A percentile compares a stretch with the other conserved stretches of the same genome.
Conservation (phyloP, 2,329 filamentous ascomycete species). For the Penicillium rolfsii region DNA sequence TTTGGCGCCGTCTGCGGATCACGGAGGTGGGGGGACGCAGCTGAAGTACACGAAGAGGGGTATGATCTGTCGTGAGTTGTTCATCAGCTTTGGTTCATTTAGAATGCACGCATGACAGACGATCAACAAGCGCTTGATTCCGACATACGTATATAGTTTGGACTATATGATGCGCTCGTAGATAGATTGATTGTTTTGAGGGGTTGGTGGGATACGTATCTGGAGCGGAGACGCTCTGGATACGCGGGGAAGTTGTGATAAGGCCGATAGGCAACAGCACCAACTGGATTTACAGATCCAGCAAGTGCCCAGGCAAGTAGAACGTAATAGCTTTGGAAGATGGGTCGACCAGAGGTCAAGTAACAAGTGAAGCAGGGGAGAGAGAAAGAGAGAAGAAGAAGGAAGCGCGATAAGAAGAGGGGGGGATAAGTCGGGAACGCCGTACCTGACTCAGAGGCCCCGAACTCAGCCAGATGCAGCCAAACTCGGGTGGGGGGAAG, state of each 20-base stretch:
- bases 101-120: background rate
- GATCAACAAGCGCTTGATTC: background rate
- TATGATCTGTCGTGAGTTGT: conserved; percentile 8
- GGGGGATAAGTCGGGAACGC: conserved; percentile 13
- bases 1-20: conserved; percentile 1
- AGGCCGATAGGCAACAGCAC: conserved; percentile 30
- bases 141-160: conserved; percentile 12
- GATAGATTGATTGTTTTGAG: conserved; percentile 1
- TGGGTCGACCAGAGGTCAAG: conserved; percentile 1
- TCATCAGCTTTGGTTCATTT: conserved; percentile 6
- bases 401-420: conserved; percentile 25
- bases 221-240: conserved; percentile 33
- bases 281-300: conserved; percentile 23
- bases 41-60: conserved; percentile 17
- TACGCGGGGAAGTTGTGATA: conserved; percentile 36
- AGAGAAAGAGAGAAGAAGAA: conserved; percentile 17
- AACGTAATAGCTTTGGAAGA: conserved; percentile 1
- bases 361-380: conserved; percentile 3
- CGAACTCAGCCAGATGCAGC: conserved; percentile 4
- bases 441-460: conserved; percentile 29
- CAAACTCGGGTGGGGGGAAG: conserved; percentile 5
- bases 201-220: conserved; percentile 24
- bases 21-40: conserved; percentile 4
- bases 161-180: background rate
- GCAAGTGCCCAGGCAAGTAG: conserved; percentile 10